Evolutionary conservation across 2,329 filamentous ascomycete genomes (phyloP).

Genomic region (Periglandula ipomoeae): DNA sequence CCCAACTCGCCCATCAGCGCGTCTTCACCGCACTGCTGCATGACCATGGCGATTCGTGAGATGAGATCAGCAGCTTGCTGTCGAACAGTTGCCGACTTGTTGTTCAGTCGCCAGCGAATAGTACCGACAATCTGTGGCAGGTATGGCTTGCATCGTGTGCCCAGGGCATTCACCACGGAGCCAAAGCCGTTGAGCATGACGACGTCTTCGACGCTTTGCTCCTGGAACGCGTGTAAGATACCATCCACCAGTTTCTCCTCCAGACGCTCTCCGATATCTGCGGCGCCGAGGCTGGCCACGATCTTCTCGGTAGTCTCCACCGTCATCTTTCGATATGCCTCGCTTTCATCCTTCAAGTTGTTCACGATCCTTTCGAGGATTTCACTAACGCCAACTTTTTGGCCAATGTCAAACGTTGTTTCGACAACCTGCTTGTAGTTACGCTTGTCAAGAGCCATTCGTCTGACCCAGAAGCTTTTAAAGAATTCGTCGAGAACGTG

Average conservation of each 20-base stretch:
- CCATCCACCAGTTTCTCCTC: constrained; percentile 94
- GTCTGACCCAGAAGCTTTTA: constrained; percentile 95
- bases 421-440: constrained; percentile 98
- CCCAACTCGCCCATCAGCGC: constrained; percentile 92
- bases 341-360: constrained; percentile 96
- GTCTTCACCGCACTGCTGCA: constrained; percentile 98
- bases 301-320: constrained; percentile 97
- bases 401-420: constrained; percentile 91
- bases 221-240: constrained; percentile 92
- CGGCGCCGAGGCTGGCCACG: constrained; percentile 83
- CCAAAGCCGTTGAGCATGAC: constrained; percentile 97
- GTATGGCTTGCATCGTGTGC: constrained; percentile 90
- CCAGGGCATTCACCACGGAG: constrained; percentile 91
- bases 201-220: constrained; percentile 93
- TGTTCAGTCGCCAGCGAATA: constrained; percentile 93
- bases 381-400: constrained; percentile 95
- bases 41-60: constrained; percentile 93
- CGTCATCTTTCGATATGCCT: constrained; percentile 98
- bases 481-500: constrained; percentile 95
- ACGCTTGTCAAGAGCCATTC: constrained; percentile 94
- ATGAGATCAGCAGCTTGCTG: constrained; percentile 96
- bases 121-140: constrained; percentile 95
- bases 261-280: constrained; percentile 84
- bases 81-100: constrained; percentile 92
- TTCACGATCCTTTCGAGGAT: constrained; percentile 88